Evolutionary conservation across 441 rosid genomes (phyloP), one percentile per base, ranked within the genome.

Genomic region (Aquilaria agallochum): DNA sequence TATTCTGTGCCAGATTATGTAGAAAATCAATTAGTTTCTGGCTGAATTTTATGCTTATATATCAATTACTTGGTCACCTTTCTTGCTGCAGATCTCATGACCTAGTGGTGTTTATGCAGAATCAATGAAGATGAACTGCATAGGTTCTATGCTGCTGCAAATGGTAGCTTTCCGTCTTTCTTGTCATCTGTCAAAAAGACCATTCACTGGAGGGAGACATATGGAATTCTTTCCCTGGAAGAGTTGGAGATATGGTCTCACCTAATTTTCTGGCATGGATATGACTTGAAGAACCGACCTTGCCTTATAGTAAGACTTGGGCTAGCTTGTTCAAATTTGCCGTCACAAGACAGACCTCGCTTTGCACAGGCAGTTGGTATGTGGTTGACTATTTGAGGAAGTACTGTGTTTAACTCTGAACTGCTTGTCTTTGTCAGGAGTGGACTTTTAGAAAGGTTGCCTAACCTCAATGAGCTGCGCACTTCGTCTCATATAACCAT

Each of bases 191-290:
- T 94, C 42, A 94, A 94, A 78, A 94, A 81, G 78, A 90, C 99
- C 53, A 77, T 94, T 66, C 83, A 63, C 32, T 94, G 99, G 99
- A 91, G 99, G 74, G 94, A 86, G 74, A 84, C 90, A 14, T 94
- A 85, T 62, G 72, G 80, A 69, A 76, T 92, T 66, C 86, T 94
- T 64, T 79, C 95, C 2, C 89, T 78, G 68, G 84, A 88, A 67
- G 99, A 90, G 74, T 96, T 94, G 65, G 83, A 74, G 68, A 70
- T 64, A 52, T 94, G 99, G 97, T 86, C 94, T 48, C 74, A 76
- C 72, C 57, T 94, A 78, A 83, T 89, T 32, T 94, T 94, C 71
- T 94, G 99, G 99, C 99, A 94, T 84, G 97, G 96, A 60, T 75
- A 65, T 78, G 99, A 94, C 74, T 66, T 79, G 72, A 80, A 75